Evolutionary conservation across 495 filamentous ascomycete genomes (phyloP).

Genomic region (Xylaria intraflava): DNA sequence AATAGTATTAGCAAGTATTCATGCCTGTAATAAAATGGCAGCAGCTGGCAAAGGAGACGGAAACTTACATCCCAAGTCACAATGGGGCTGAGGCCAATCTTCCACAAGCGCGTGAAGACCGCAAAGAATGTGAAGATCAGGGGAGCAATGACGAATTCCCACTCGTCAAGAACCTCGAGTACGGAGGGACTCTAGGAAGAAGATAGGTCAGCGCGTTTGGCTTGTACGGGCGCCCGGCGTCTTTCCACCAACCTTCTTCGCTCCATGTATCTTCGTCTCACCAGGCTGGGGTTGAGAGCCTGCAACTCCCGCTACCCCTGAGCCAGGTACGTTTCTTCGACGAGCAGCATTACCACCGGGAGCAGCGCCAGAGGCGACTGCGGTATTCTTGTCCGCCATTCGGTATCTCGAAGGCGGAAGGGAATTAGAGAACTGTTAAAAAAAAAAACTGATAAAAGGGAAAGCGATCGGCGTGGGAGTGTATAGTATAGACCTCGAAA

Average conservation of each 20-base stretch:
- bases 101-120: constrained; percentile 92
- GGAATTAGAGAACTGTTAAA: background rate
- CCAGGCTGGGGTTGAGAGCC: constrained; percentile 41
- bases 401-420: constrained; percentile 1
- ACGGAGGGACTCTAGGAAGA: constrained; percentile 40
- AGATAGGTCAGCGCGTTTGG: constrained; percentile 5
- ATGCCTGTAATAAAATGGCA: background rate
- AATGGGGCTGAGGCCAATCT: constrained; percentile 89
- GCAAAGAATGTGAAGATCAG: constrained; percentile 80
- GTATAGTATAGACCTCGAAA: background rate
- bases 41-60: background rate
- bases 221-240: background rate
- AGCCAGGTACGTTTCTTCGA: constrained; percentile 63
- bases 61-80: constrained; percentile 95
- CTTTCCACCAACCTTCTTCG: constrained; percentile 48
- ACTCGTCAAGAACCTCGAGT: constrained; percentile 61
- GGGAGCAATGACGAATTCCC: constrained; percentile 83
- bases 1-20: constrained; percentile 12
- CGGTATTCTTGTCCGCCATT: constrained; percentile 48
- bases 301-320: constrained; percentile 33
- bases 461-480: background rate
- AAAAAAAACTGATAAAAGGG: no score
- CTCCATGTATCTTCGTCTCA: constrained; percentile 56
- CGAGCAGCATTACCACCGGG: constrained; percentile 57
- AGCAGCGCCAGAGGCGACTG: constrained; percentile 60